These are phyloP conservation scores for Rhizopus microsporus DNA, from an alignment of 371 early-diverging fungal species.

Conservation along the genomic window DNA sequence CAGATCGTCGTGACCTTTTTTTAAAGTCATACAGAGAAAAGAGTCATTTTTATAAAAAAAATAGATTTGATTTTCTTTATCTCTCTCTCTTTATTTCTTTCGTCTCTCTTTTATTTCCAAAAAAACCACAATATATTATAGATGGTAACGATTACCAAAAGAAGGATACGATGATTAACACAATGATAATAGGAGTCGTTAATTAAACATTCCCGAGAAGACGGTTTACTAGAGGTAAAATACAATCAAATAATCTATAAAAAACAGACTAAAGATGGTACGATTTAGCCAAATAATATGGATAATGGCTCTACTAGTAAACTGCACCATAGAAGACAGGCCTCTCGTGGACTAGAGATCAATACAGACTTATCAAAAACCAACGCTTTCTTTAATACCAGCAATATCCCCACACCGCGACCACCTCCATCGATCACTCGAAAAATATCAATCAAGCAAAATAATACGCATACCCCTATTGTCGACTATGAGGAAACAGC, in stretches of 20 bases:
- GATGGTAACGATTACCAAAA: too few species aligned
- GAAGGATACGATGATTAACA: too few species aligned
- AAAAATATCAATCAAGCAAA: conserved; percentile 26
- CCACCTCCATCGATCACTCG: conserved; percentile 42
- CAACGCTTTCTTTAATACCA: conserved; percentile 39
- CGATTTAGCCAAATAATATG: too few species aligned
- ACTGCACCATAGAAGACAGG: conserved; percentile 32
- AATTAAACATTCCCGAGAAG: background rate
- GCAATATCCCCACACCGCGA: conserved; percentile 31
- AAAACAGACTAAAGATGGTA: too few species aligned
- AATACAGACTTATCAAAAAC: conserved; percentile 39
- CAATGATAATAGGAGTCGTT: background rate
- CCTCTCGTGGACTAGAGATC: conserved; percentile 40
- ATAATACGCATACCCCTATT: conserved; percentile 1
- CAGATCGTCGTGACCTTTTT: too few species aligned
- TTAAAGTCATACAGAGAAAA: too few species aligned
- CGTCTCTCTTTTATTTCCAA: too few species aligned
- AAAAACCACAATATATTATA: too few species aligned
- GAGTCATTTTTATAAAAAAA: too few species aligned
- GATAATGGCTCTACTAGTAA: background rate
- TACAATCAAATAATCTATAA: background rate
- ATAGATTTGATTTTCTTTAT: too few species aligned
- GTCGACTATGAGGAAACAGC: background rate
- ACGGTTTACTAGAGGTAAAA: conserved; percentile 2
- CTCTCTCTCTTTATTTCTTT: too few species aligned